A percentile compares a stretch with the other conserved stretches of the same genome.
Conservation (phyloP, 371 early-diverging fungal species). For the Dichotomocladium elegans region DNA sequence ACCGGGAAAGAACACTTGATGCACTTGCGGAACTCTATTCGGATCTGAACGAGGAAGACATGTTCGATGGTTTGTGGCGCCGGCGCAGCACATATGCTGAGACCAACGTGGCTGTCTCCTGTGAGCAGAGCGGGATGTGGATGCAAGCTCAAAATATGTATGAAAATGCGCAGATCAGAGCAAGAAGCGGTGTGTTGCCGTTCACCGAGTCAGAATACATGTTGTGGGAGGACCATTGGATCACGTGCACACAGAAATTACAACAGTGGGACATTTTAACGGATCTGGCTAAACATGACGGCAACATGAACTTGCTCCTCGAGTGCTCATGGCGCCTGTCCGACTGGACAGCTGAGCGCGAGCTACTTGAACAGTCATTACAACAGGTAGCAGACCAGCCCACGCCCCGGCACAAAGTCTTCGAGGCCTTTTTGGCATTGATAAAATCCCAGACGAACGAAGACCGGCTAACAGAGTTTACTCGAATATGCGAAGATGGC, state of each 20-base stretch:
- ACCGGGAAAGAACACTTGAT: conserved; percentile 87
- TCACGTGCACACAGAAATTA: conserved; percentile 84
- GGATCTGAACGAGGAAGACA: conserved; percentile 81
- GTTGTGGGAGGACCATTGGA: conserved; percentile 98
- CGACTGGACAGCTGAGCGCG: conserved; percentile 85
- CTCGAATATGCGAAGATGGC: conserved; percentile 83
- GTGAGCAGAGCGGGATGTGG: conserved; percentile 95
- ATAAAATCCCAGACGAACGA: conserved; percentile 67
- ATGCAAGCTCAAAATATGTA: conserved; percentile 88
- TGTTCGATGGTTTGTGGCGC: conserved; percentile 92
- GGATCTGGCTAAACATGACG: conserved; percentile 90
- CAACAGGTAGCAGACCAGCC: conserved; percentile 53
- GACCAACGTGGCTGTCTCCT: conserved; percentile 95
- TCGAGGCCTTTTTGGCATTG: conserved; percentile 81
- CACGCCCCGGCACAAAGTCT: conserved; percentile 76
- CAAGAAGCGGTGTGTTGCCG: conserved; percentile 80
- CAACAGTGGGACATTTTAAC: conserved; percentile 98
- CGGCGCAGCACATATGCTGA: conserved; percentile 90
- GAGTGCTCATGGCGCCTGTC: conserved; percentile 92
- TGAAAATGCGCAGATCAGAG: conserved; percentile 93
- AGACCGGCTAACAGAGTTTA: conserved; percentile 67
- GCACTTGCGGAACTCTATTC: conserved; percentile 83
- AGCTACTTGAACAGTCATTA: conserved; percentile 62
- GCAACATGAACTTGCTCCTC: conserved; percentile 75
- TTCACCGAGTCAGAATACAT: conserved; percentile 97